These are phyloP conservation scores for Xylaria arbuscula DNA, from an alignment of 2,329 filamentous ascomycete genomes.

Conservation along the genomic window DNA sequence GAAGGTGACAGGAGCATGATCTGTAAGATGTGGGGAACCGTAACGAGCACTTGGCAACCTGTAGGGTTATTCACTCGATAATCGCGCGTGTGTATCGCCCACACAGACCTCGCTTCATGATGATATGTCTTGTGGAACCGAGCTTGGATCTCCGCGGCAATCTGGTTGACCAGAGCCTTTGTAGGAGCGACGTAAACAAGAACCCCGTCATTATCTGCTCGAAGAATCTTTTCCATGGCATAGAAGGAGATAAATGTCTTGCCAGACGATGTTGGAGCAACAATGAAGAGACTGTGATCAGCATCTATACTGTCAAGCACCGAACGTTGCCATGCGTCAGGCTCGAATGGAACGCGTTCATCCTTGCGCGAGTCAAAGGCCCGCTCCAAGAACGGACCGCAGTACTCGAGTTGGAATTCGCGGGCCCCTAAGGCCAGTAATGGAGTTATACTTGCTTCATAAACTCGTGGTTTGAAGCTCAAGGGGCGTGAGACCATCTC, in stretches of 20 bases:
- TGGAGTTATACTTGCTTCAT: not conserved
- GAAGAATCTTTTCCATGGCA: slow-evolving; percentile 80
- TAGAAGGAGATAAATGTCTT: slow-evolving; percentile 90
- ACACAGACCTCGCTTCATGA: slow-evolving; percentile 73
- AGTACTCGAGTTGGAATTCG: slow-evolving; percentile 75
- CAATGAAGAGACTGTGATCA: slow-evolving; percentile 76
- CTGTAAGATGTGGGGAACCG: slow-evolving; percentile 81
- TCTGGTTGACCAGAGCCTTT: slow-evolving; percentile 85
- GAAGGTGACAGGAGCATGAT: slow-evolving; percentile 77
- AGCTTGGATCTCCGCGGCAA: slow-evolving; percentile 81
- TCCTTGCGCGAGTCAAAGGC: slow-evolving; percentile 76
- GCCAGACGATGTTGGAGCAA: slow-evolving; percentile 81
- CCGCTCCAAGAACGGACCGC: slow-evolving; percentile 80
- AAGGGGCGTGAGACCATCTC: slow-evolving; percentile 26
- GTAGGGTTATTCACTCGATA: slow-evolving; percentile 78
- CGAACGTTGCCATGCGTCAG: slow-evolving; percentile 80
- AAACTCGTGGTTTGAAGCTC: slow-evolving; percentile 26
- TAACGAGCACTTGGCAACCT: slow-evolving; percentile 80
- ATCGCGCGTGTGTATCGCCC: slow-evolving; percentile 82
- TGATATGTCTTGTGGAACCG: slow-evolving; percentile 76
- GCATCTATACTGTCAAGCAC: slow-evolving; percentile 80
- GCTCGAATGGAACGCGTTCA: slow-evolving; percentile 74
- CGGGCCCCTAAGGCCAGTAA: slow-evolving; percentile 18
- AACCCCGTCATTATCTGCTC: slow-evolving; percentile 74
- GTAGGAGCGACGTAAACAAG: slow-evolving; percentile 84